Evolutionary conservation across 345 rosid species (phyloP).

Genomic region (Tarenaya hassleriana): DNA sequence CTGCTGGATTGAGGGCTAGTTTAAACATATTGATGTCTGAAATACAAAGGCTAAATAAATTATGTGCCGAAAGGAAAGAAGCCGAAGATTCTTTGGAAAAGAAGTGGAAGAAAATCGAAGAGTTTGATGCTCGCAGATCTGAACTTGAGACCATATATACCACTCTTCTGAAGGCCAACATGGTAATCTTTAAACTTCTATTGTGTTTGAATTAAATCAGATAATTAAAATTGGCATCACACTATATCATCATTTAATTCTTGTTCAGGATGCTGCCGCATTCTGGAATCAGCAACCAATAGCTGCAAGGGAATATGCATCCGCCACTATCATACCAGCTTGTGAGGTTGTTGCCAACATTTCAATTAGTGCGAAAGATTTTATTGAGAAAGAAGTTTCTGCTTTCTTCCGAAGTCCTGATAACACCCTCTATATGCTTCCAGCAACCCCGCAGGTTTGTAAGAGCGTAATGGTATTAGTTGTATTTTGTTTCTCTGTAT

Average conservation of each 20-base stretch:
- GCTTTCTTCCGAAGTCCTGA: slow-evolving; percentile 85
- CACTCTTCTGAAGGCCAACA: slow-evolving; percentile 74
- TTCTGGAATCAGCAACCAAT: slow-evolving; percentile 91
- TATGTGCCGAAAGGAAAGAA: slow-evolving; percentile 90
- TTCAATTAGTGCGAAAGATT: slow-evolving; percentile 74
- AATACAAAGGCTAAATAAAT: slow-evolving; percentile 64
- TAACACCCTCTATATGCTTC: slow-evolving; percentile 83
- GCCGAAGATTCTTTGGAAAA: slow-evolving; percentile 80
- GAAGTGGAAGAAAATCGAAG: slow-evolving; percentile 96
- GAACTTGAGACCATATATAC: slow-evolving; percentile 82
- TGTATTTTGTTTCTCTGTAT: slow-evolving; percentile 2
- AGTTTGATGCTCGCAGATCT: slow-evolving; percentile 84
- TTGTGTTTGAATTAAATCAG: not conserved
- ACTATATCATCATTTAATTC: not conserved
- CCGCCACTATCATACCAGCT: slow-evolving; percentile 79
- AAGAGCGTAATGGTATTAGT: slow-evolving; percentile 12
- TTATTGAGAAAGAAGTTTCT: slow-evolving; percentile 69
- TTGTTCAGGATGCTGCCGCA: slow-evolving; percentile 67
- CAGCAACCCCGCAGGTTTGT: slow-evolving; percentile 86
- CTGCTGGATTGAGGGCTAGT: slow-evolving; percentile 78
- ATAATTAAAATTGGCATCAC: not conserved
- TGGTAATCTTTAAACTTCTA: slow-evolving; percentile 38
- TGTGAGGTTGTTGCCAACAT: slow-evolving; percentile 60
- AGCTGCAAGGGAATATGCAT: slow-evolving; percentile 78
- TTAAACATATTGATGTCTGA: slow-evolving; percentile 75